These are phyloP conservation scores for Botrytis medusae DNA, from an alignment of 2,329 filamentous ascomycete genomes.

Conservation along the genomic window DNA sequence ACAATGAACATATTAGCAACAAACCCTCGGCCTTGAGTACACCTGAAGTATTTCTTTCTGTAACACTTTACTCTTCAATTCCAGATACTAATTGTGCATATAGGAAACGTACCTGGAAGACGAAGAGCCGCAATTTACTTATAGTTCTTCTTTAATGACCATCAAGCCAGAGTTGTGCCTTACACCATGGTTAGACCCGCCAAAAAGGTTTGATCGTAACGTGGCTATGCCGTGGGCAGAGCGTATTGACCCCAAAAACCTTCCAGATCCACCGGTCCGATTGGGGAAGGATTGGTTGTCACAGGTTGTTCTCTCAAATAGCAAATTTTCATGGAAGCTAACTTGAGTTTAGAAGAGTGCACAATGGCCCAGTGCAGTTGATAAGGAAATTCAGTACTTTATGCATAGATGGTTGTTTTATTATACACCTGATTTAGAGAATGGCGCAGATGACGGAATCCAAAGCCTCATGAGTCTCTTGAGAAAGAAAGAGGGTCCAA, in stretches of 20 bases:
- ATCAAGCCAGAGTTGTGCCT: constrained; percentile 18
- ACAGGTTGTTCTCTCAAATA: constrained; percentile 10
- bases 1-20: background rate
- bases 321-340: background rate
- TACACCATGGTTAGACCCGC: constrained; percentile 18
- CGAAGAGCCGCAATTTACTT: constrained; percentile 4
- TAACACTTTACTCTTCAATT: background rate
- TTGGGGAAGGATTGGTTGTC: constrained; percentile 19
- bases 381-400: constrained; percentile 19
- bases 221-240: constrained; percentile 15
- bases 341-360: constrained; percentile 9
- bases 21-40: background rate
- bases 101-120: constrained; percentile 16
- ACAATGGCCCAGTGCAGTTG: constrained; percentile 14
- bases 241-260: constrained; percentile 9
- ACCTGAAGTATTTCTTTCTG: constrained; percentile 11
- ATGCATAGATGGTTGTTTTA: constrained; percentile 21
- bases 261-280: constrained; percentile 5
- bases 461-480: constrained; percentile 11
- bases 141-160: constrained; percentile 17
- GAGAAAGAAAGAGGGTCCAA: background rate
- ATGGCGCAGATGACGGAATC: constrained; percentile 14
- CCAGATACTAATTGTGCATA: background rate
- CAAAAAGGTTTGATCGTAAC: constrained; percentile 21
- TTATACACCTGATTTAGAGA: constrained; percentile 11